These are phyloP conservation scores for Neofusicoccum sp. DNA, from an alignment of 2,329 filamentous ascomycete species.

Conservation along the genomic window DNA sequence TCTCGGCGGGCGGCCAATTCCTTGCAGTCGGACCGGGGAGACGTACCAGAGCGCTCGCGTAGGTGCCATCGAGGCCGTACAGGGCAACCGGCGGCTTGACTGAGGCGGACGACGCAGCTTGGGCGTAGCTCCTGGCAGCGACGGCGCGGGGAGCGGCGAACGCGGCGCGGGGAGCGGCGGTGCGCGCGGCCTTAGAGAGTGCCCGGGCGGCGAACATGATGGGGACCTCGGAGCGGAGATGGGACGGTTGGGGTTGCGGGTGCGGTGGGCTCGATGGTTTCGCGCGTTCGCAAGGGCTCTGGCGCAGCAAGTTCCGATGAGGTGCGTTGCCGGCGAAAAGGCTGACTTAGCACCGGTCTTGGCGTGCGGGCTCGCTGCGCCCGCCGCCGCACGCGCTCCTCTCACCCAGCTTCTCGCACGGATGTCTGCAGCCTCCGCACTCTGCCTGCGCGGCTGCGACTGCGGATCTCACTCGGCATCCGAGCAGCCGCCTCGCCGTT, in stretches of 20 bases:
- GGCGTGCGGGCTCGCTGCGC: not conserved
- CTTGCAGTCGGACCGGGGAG: conserved; percentile 7
- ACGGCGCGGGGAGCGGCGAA: conserved; percentile 56
- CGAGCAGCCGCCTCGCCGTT: too few relatives aligned
- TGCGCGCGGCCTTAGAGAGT: conserved; percentile 57
- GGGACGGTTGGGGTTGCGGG: conserved; percentile 14
- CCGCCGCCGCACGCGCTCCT: too few relatives aligned
- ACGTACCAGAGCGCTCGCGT: conserved; percentile 96
- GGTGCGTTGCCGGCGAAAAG: conserved; percentile 18
- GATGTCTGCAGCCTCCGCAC: too few relatives aligned
- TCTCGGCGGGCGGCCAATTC: conserved; percentile 13
- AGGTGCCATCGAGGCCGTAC: conserved; percentile 96
- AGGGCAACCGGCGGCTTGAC: conserved; percentile 85
- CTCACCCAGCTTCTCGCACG: not conserved
- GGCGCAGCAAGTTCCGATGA: conserved; percentile 9
- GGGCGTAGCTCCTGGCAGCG: conserved; percentile 74
- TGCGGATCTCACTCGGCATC: not conserved
- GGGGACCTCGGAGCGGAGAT: conserved; percentile 22
- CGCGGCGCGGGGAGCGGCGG: conserved; percentile 53
- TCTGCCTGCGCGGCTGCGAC: too few relatives aligned
- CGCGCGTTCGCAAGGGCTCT: not conserved
- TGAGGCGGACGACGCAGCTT: conserved; percentile 53
- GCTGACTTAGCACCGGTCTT: conserved; percentile 18
- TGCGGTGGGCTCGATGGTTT: conserved; percentile 9
- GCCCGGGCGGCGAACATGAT: conserved; percentile 57